These are phyloP conservation scores for Lachnellula cervina DNA, from an alignment of 2,329 filamentous ascomycete species.

Conservation along the genomic window DNA sequence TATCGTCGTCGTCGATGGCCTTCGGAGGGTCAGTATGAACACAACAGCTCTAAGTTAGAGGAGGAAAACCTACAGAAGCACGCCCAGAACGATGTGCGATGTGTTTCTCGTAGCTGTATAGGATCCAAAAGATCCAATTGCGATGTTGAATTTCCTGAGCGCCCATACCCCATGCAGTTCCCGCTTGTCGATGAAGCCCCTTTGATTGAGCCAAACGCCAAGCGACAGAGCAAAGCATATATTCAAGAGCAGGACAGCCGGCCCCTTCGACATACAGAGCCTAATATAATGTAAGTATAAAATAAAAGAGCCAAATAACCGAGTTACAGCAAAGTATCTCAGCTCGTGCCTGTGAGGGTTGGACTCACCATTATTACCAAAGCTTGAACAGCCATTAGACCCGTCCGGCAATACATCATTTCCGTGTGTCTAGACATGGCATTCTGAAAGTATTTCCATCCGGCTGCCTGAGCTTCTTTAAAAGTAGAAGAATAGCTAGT, in stretches of 20 bases:
- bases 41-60: neutral
- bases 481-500: neutral
- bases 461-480: neutral
- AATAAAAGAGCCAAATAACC: neutral
- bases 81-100: constrained; percentile 16
- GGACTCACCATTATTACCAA: neutral
- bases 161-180: neutral
- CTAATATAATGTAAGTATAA: neutral
- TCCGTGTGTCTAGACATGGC: neutral
- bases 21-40: neutral
- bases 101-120: constrained; percentile 21
- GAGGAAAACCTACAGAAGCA: constrained; percentile 14
- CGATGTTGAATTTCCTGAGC: constrained; percentile 6
- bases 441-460: neutral
- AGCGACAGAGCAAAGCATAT: neutral
- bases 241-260: neutral
- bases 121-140: constrained; percentile 18
- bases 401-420: neutral
- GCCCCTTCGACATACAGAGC: neutral
- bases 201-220: neutral
- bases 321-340: neutral
- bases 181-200: neutral
- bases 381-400: neutral
- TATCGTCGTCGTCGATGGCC: constrained; percentile 16
- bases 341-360: too few species aligned